These are phyloP conservation scores for Garcia nutans DNA, from an alignment of 345 rosid genomes.

Conservation along the genomic window DNA sequence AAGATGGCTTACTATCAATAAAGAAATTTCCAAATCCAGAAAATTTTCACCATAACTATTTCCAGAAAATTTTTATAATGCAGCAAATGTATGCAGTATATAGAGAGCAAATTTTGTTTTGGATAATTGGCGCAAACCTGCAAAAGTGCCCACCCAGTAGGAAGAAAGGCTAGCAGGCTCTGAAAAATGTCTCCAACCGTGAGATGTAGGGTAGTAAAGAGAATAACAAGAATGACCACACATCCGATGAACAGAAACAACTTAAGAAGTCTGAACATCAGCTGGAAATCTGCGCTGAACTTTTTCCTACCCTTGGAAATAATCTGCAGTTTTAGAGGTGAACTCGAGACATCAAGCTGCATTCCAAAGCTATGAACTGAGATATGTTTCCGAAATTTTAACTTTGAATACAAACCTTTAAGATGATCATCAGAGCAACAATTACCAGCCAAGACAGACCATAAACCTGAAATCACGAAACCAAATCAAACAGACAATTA, in stretches of 20 bases:
- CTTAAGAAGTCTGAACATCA: conserved; percentile 88
- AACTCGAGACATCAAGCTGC: not conserved
- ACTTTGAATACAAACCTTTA: conserved; percentile 52
- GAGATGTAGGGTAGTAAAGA: conserved; percentile 72
- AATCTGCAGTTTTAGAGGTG: conserved; percentile 45
- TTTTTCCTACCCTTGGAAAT: conserved; percentile 95
- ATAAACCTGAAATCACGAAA: conserved; percentile 54
- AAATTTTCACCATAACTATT: not conserved
- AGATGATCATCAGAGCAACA: conserved; percentile 66
- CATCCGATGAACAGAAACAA: conserved; percentile 66
- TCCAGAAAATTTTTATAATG: too few species aligned
- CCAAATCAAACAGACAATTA: conserved; percentile 9
- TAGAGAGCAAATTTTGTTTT: not conserved
- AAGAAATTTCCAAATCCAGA: not conserved
- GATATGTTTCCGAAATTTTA: not conserved
- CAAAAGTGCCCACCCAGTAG: conserved; percentile 90
- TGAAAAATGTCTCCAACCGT: conserved; percentile 82
- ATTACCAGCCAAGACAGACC: conserved; percentile 94
- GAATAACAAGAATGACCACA: conserved; percentile 52
- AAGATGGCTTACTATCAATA: not conserved
- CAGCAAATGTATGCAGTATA: not conserved
- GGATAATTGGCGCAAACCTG: conserved; percentile 41
- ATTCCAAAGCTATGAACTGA: not conserved
- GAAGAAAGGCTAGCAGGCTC: conserved; percentile 78
- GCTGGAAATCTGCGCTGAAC: conserved; percentile 95